A percentile compares a stretch with the other conserved stretches of the same genome.
These are phyloP conservation scores for Grosmannia serpens DNA, from an alignment of 2,329 filamentous ascomycete genomes.

Conservation along the genomic window DNA sequence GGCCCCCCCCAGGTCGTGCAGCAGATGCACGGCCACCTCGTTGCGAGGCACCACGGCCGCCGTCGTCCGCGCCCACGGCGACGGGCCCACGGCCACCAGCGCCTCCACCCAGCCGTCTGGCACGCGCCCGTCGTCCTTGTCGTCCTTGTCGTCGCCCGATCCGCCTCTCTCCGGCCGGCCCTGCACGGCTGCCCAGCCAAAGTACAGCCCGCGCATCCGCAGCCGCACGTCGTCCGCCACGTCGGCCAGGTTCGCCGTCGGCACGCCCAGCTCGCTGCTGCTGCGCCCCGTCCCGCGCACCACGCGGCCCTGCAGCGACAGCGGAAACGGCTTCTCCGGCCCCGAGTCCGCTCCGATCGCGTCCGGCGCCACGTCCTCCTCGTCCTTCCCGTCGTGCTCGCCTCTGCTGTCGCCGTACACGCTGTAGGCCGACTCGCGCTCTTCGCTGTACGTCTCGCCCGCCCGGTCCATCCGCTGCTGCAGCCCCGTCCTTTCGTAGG, in stretches of 20 bases:
- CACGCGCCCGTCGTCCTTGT: conserved; percentile 15
- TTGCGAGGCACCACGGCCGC: conserved; percentile 24
- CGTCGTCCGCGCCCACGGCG: conserved; percentile 26
- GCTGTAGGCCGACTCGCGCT: conserved; percentile 21
- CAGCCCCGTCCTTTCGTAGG: conserved; percentile 23
- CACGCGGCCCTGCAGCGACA: conserved; percentile 38
- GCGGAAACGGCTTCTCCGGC: conserved; percentile 39
- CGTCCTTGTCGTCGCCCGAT: conserved; percentile 5
- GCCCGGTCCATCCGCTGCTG: conserved; percentile 20
- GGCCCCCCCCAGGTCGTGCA: conserved; percentile 35
- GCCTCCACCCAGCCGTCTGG: conserved; percentile 44
- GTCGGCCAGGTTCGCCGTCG: conserved; percentile 41
- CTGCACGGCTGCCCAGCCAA: conserved; percentile 47
- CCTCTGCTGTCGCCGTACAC: background rate
- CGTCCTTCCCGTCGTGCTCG: conserved; percentile 13
- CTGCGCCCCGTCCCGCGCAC: conserved; percentile 31
- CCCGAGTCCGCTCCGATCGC: conserved; percentile 38
- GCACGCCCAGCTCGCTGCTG: conserved; percentile 29
- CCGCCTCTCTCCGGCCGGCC: conserved; percentile 15
- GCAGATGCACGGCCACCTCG: conserved; percentile 39
- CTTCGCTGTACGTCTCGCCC: conserved; percentile 24
- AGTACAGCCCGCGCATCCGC: conserved; percentile 49
- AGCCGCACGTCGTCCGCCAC: conserved; percentile 40
- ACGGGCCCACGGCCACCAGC: conserved; percentile 44
- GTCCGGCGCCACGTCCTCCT: conserved; percentile 20